Evolutionary conservation across 179 eudicot species (phyloP), one percentile per base, ranked within the genome.

Genomic region (Beta lomatogona): DNA sequence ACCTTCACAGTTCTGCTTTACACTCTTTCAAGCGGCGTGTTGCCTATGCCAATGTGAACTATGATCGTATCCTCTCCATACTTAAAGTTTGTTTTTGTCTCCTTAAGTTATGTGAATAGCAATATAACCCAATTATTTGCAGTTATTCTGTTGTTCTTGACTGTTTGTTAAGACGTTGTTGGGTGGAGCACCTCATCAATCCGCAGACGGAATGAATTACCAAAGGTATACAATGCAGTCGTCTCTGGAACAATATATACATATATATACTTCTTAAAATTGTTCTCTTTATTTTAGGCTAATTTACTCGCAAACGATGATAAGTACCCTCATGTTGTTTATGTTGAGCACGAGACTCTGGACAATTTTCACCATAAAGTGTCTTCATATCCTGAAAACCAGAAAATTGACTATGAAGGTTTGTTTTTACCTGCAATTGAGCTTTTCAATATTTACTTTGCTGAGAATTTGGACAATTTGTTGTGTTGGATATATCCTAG

Each of bases 171-270:
- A 95, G 98, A 92, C 84, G 87, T 95, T 71, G 98, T 95, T 79
- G 98, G 98, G 58, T 95, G 98, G 98, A 83, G 97, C 85, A 95
- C 98, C 60, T 92, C 97, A 65, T 93, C 98, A 77, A 92, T 95
- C 80, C 98, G 98, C 68, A 92, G 97, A 75, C 91, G 82, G 75
- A 77, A 87, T 80, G 98, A 95, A 83, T 90, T 95, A 77, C 98
- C 97, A 63, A 80, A 88, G 94, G 97, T 92, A 45, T 55, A 9
- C 52, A 66, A 19, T 59, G 41, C 66, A 18, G 60, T 63, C 4
- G 44, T 57, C 74, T 75, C 52, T 28, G 9, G 64, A 11, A 21
- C 58, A 12, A 22, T 45, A 16, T n/a, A 18, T 69, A 21, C 52
- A 58, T 12, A 68, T 28, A 81, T 73, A 41, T 21, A 16, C 10